A percentile compares a stretch with the other conserved stretches of the same genome.
These are phyloP conservation scores for Aspergillus arachidicola DNA, from an alignment of 2,329 filamentous ascomycete genomes.

Conservation along the genomic window DNA sequence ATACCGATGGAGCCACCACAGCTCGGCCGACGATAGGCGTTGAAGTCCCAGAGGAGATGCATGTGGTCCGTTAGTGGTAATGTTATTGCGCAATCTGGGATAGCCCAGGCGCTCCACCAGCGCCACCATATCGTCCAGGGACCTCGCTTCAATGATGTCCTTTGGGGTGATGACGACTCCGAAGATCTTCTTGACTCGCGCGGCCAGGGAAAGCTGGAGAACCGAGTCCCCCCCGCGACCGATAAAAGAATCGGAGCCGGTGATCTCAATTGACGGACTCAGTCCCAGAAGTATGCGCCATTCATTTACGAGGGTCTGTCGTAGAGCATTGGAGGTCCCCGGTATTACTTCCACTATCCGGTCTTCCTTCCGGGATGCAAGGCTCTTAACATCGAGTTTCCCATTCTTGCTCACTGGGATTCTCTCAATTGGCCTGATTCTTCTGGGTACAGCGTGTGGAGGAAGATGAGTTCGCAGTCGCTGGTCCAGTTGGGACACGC, in stretches of 20 bases:
- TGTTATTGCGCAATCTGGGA: accelerated
- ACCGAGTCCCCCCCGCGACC: accelerated
- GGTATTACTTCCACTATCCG: not conserved
- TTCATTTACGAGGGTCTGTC: not conserved
- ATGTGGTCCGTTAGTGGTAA: not conserved
- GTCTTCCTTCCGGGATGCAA: not conserved
- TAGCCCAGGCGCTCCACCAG: not conserved
- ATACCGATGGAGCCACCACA: not conserved
- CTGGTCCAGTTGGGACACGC: not conserved
- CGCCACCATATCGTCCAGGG: not conserved
- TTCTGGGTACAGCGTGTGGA: not conserved
- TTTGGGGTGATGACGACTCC: not conserved
- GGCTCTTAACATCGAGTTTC: not conserved
- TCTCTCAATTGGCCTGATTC: not conserved
- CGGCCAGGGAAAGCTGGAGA: not conserved
- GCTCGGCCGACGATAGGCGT: not conserved
- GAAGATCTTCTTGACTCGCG: accelerated
- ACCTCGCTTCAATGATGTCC: not conserved
- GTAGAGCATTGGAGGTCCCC: not conserved
- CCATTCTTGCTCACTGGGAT: not conserved
- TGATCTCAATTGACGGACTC: accelerated
- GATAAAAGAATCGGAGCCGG: not conserved
- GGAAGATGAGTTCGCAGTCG: not conserved
- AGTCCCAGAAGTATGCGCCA: not conserved
- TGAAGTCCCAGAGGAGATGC: not conserved